phyloP scores from a whole-genome alignment of 352 stramenopile species.

The Phytophthora nicotianae region DNA sequence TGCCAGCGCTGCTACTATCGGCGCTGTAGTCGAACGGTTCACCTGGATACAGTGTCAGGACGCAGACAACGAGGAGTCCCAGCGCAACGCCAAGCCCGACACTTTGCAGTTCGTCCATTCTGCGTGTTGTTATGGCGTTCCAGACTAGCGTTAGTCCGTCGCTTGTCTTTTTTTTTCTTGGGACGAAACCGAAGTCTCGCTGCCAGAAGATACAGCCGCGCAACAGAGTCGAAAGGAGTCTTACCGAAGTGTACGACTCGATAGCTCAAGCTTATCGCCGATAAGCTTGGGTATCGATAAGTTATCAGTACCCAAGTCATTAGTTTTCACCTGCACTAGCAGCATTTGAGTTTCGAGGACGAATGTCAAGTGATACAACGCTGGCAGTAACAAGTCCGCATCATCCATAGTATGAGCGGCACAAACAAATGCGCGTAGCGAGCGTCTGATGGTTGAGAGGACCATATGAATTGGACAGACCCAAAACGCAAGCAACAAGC shows the following conservation, averaged over 20 bases:
- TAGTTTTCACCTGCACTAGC: conserved; percentile 27
- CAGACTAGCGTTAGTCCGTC: no score
- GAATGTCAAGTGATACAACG: conserved; percentile 37
- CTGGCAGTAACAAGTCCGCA: conserved; percentile 26
- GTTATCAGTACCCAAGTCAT: conserved; percentile 35
- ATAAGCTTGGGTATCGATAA: no score
- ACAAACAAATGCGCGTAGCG: conserved; percentile 31
- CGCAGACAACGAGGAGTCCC: conserved; percentile 47
- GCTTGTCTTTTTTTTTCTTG: no score
- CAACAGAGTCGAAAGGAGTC: background rate
- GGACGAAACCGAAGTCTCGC: conserved; percentile 1
- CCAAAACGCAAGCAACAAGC: conserved; percentile 24
- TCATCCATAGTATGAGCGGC: conserved; percentile 22
- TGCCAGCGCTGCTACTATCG: background rate
- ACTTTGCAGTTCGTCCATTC: conserved; percentile 56
- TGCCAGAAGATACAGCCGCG: no score
- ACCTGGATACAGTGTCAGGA: conserved; percentile 55
- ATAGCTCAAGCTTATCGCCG: conserved; percentile 29
- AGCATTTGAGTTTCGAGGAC: conserved; percentile 40
- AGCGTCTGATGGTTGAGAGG: conserved; percentile 23
- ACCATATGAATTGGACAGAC: conserved; percentile 31
- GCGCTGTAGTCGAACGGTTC: conserved; percentile 63
- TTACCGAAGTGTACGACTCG: conserved; percentile 34
- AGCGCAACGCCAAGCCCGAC: conserved; percentile 46
- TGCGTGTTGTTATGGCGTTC: background rate